A percentile compares a stretch with the other conserved stretches of the same genome.
phyloP scores from a whole-genome alignment of 192 early-diverging fungal species.

The Backusella luteola region DNA sequence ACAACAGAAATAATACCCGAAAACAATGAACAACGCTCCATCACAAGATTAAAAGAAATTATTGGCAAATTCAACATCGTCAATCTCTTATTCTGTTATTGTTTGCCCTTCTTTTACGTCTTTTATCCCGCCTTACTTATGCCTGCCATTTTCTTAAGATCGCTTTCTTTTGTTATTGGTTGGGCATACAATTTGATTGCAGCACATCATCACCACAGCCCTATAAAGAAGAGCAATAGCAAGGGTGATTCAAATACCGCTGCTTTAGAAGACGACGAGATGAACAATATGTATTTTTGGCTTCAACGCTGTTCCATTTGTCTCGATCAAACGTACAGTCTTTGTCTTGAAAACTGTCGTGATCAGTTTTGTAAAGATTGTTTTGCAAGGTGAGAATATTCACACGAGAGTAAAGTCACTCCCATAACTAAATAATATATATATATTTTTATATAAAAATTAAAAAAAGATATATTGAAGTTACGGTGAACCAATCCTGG shows the following conservation, averaged over 20 bases:
- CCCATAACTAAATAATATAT: neutral
- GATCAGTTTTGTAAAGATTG: slow-evolving; percentile 40
- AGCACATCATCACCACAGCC: slow-evolving; percentile 12
- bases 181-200: slow-evolving; percentile 13
- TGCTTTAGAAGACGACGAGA: slow-evolving; percentile 14
- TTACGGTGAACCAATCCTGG: slow-evolving; percentile 58
- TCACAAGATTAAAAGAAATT: slow-evolving; percentile 2
- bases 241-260: neutral
- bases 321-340: slow-evolving; percentile 31
- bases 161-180: slow-evolving; percentile 31
- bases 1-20: neutral
- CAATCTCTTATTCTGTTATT: slow-evolving; percentile 38
- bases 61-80: slow-evolving; percentile 36
- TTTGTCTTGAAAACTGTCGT: slow-evolving; percentile 34
- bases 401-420: neutral
- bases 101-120: slow-evolving; percentile 40
- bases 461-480: slow-evolving; percentile 46
- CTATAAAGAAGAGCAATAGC: neutral
- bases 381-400: slow-evolving; percentile 28
- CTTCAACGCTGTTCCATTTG: slow-evolving; percentile 38
- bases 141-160: slow-evolving; percentile 38
- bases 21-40: neutral
- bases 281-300: slow-evolving; percentile 36
- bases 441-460: neutral
- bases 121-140: slow-evolving; percentile 37